phyloP scores from a whole-genome alignment of 2,329 filamentous ascomycete species.

The Beauveria caledonica region DNA sequence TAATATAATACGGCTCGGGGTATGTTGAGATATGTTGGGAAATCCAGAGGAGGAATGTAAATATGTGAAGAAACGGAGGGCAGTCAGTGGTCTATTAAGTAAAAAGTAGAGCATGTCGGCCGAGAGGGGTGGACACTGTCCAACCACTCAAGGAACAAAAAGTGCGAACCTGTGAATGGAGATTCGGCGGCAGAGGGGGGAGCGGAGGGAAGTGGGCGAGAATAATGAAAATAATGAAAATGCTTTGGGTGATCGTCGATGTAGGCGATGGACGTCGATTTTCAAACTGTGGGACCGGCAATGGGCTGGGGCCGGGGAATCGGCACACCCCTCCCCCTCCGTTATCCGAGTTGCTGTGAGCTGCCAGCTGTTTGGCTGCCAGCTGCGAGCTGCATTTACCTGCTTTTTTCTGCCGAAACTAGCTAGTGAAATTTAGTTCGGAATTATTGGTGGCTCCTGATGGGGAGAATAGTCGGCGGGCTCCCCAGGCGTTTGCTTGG shows the following conservation, averaged over 20 bases:
- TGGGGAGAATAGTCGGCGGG: too few species aligned
- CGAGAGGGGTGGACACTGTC: background rate
- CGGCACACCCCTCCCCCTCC: background rate
- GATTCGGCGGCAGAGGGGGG: background rate
- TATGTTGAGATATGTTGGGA: background rate
- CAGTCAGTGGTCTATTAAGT: background rate
- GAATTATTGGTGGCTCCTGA: too few species aligned
- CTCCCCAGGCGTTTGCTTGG: too few species aligned
- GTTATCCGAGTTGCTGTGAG: background rate
- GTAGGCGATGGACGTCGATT: slow-evolving; percentile 2
- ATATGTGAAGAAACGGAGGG: background rate
- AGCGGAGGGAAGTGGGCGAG: background rate
- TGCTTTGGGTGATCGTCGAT: background rate
- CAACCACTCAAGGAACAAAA: background rate
- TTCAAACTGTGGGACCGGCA: background rate
- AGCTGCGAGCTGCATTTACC: too few species aligned
- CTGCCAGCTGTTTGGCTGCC: background rate
- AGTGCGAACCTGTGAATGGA: background rate
- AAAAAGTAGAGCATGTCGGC: background rate
- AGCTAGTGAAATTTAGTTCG: background rate
- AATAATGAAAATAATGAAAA: background rate
- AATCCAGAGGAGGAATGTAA: background rate
- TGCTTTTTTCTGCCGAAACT: too few species aligned
- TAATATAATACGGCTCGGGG: background rate
- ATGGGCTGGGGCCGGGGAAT: background rate